Base-by-base conservation (phyloP, 2,329 filamentous ascomycete species). In the Botryosphaeria dothidea region DNA sequence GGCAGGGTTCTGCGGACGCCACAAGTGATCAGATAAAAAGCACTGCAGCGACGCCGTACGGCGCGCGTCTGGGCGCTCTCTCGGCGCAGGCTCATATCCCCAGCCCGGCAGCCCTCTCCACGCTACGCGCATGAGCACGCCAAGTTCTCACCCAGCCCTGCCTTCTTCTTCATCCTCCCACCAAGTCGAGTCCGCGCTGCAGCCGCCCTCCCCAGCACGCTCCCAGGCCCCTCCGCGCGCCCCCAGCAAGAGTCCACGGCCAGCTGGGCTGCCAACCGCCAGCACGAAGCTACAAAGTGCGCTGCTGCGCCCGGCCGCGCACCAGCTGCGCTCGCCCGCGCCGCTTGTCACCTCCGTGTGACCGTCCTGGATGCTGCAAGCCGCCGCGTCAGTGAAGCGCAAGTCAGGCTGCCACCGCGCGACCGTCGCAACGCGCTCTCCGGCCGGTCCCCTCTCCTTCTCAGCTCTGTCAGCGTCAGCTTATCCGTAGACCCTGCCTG, bases 21-120 rank as follows among this genome's bases (percentile, higher is more conserved):
- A 63, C 61, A 63, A 29, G 61, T 65, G 63, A 52, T 60, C 52
- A 58, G 63, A 65, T 58, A 49, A 65, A 65, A 65, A 65, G 63
- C 43, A 65, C 51, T 58, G 54, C 63, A 63, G 46, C 46, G 34
- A 49, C 36, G 46, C 46, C 46, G 36, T 54, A 52, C 61, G 46
- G 49, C 45, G 46, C 34, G 48, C 34, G 45, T 41, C 61, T 54
- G 49, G 46, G 49, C 61, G 61, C 48, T 54, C 61, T 63, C 61
- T 63, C 61, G 61, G 61, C 61, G 34, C 46, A 52, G 31, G 60
- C 45, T 25, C 61, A 45, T 43, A 65, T 65, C 46, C 52, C 63
- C 56, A 60, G 56, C 56, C 54, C 36, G 54, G 36, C 54, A 51
- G 48, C 45, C 57, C 34, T n/a, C n/a, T 63, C 61, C 48, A 45